Evolutionary conservation across 2,329 filamentous ascomycete genomes (phyloP), one percentile per base, ranked within the genome.

Genomic region (Ilyonectria robusta): DNA sequence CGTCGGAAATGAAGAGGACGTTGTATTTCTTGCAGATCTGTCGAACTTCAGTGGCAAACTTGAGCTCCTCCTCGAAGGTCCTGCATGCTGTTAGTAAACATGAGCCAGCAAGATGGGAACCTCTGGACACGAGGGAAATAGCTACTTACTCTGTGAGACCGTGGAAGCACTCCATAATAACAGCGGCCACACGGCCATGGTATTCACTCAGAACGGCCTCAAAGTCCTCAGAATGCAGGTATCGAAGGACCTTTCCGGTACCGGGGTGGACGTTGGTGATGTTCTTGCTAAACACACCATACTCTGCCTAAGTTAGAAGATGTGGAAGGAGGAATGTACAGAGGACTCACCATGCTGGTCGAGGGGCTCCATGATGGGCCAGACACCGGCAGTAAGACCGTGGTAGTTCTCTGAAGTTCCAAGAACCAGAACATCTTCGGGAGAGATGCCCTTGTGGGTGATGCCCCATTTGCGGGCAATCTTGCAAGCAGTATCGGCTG

Each of bases 1-100:
- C 73, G 33, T 75, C 74, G 8, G 70, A 69, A 33, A 75, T 72
- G 59, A 74, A 76, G 31, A 72, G 65, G 17, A 70, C 57, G 4
- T 69, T 70, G 61, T 68, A 68, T 33, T 70, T 65, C 40, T 65
- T 70, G 59, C 65, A 70, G 5, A 68, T 51, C 23, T 65, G 35
- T 17, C 67, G 58, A 17, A 70, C 67, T 5, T 23, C 59, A 1
- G 37, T 63, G 19, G 46, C 60, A 40, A 70, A 70, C 3, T 65
- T 58, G 9, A 70, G 23, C 13, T 70, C 67, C 15, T 68, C 61
- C 15, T 67, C 55, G 8, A 63, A 62, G 15, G 65, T 59, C 2
- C 65, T 67, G 2, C 4, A 29, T 7, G 4, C 1, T 21, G 13
- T 62, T 48, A 66, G 64, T 33, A 2, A 2, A n/a, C 13, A 2